Percentiles rank a stretch among this genome's conserved stretches.
Conservation (phyloP, 257 asterid genomes). For the Fraxinus quadrangulata region DNA sequence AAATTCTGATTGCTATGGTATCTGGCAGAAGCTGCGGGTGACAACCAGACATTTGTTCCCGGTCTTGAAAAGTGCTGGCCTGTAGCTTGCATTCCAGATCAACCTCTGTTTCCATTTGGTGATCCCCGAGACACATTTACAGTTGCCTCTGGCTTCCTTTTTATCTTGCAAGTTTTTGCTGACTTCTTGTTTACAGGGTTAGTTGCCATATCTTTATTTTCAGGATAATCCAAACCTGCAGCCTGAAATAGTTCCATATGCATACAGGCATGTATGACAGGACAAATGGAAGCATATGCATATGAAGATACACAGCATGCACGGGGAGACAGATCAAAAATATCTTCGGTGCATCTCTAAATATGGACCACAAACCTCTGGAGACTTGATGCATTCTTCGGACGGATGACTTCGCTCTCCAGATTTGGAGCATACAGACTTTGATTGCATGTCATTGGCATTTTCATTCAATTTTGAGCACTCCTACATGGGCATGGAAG, state of each 20-base stretch:
- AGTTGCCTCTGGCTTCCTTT: background rate
- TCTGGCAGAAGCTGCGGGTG: constrained; percentile 20
- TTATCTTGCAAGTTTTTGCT: constrained; percentile 1
- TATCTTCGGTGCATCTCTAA: background rate
- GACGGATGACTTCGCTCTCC: constrained; percentile 12
- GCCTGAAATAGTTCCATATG: constrained; percentile 16
- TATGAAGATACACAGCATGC: too few relatives aligned
- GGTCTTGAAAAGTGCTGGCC: constrained; percentile 25
- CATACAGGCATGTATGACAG: background rate
- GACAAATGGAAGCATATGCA: background rate
- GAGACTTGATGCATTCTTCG: constrained; percentile 9
- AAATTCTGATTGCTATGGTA: background rate
- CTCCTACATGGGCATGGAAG: constrained; percentile 31
- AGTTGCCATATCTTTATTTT: constrained; percentile 4
- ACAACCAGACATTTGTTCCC: constrained; percentile 22
- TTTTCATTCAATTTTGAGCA: constrained; percentile 15
- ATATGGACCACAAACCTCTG: constrained; percentile 20
- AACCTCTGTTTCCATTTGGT: background rate
- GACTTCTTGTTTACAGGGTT: constrained; percentile 22
- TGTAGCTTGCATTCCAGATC: constrained; percentile 3
- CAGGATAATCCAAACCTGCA: background rate
- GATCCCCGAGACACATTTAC: background rate
- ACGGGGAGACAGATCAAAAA: background rate
- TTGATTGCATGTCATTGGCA: background rate
- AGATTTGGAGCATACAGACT: constrained; percentile 30